These are phyloP conservation scores for Chenopodium album DNA, from an alignment of 148 eudicot species.

Conservation along the genomic window DNA sequence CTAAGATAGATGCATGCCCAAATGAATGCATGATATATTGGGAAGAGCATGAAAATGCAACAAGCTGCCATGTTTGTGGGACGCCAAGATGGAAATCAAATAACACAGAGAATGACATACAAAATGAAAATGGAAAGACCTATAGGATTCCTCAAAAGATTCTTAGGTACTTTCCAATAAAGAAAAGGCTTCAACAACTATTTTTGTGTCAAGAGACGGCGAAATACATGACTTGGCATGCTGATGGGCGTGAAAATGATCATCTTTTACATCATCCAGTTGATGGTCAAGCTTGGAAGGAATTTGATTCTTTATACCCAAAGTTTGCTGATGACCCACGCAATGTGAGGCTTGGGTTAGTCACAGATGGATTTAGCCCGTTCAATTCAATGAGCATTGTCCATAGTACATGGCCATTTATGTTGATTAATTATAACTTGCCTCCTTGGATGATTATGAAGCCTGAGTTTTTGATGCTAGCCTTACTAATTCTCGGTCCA, in stretches of 20 bases:
- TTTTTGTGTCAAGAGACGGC: conserved; percentile 2
- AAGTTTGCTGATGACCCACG: not conserved
- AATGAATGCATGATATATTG: conserved; percentile 2
- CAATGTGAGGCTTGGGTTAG: conserved; percentile 2
- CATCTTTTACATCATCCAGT: not conserved
- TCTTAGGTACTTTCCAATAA: conserved; percentile 2
- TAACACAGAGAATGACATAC: not conserved
- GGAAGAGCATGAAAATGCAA: not conserved
- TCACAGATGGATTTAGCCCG: conserved; percentile 11
- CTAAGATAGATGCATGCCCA: not conserved
- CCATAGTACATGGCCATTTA: no score
- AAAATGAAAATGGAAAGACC: not conserved
- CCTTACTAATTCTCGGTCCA: no score
- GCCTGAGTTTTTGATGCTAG: no score
- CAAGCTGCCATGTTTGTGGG: not conserved
- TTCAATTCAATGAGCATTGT: not conserved
- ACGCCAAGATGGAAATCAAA: not conserved
- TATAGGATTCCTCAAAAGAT: not conserved
- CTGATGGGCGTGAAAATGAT: not conserved
- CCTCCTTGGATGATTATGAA: no score
- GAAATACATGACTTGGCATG: conserved; percentile 4
- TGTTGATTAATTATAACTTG: no score
- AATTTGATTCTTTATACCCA: not conserved
- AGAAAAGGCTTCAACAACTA: not conserved
- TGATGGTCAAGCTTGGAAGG: conserved; percentile 14